These are phyloP conservation scores for Populus ilicifolia DNA, from an alignment of 345 rosid genomes.

Conservation along the genomic window DNA sequence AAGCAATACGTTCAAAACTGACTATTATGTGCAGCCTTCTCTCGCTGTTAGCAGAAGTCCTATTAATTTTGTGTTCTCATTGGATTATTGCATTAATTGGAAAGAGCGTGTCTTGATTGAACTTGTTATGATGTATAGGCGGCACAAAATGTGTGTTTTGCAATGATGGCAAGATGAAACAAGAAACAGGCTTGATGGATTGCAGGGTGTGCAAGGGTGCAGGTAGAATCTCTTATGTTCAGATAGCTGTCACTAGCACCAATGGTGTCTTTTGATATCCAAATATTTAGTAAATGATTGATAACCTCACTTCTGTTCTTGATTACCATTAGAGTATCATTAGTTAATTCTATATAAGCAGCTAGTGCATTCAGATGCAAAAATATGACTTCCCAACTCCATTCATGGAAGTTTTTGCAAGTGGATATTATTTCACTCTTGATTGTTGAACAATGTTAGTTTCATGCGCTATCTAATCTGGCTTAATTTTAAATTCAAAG, in stretches of 20 bases:
- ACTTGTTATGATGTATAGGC: conserved; percentile 36
- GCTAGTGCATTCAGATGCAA: not conserved
- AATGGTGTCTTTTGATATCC: not conserved
- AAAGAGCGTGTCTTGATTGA: not conserved
- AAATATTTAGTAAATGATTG: not conserved
- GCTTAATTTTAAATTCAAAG: not conserved
- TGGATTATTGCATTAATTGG: not conserved
- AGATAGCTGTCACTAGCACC: not conserved
- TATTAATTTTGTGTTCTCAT: too few relatives aligned
- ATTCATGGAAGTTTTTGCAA: not conserved
- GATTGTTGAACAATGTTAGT: not conserved
- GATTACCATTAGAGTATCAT: not conserved
- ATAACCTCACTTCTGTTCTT: not conserved
- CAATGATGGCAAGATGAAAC: conserved; percentile 76
- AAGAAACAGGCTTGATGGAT: conserved; percentile 60
- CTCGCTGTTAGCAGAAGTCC: too few relatives aligned
- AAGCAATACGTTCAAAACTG: too few relatives aligned
- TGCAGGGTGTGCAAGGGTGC: conserved; percentile 93
- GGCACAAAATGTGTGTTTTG: conserved; percentile 95
- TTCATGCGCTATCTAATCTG: not conserved
- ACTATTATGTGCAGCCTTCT: too few relatives aligned
- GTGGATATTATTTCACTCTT: not conserved
- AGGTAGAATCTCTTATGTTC: conserved; percentile 40
- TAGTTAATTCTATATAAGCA: not conserved
- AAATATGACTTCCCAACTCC: not conserved